Conservation (phyloP, 164 flowering plant species). For the Protea cynaroides region DNA sequence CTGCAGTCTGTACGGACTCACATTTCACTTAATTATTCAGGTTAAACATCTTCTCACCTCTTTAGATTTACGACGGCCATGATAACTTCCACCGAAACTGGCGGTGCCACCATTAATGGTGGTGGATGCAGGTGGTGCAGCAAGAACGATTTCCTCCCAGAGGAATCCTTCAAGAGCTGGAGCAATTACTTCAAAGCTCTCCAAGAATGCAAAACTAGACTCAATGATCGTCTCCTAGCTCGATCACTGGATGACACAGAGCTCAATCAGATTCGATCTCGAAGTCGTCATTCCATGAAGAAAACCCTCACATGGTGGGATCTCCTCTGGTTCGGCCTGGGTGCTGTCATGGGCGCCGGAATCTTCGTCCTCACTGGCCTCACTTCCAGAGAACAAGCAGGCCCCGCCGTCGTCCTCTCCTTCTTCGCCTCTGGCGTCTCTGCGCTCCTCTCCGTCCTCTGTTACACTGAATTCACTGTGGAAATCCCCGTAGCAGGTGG, state of each 20-base stretch:
- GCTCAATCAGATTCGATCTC: slow-evolving; percentile 26
- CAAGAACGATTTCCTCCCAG: slow-evolving; percentile 42
- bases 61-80: too few relatives aligned
- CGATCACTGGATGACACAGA: slow-evolving; percentile 34
- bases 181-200: slow-evolving; percentile 27
- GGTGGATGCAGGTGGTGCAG: slow-evolving; percentile 20
- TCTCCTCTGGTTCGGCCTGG: slow-evolving; percentile 46
- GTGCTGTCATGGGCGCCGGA: slow-evolving; percentile 48
- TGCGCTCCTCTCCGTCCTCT: neutral
- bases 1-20: too few relatives aligned
- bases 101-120: neutral
- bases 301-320: slow-evolving; percentile 45
- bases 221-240: slow-evolving; percentile 27
- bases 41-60: too few relatives aligned
- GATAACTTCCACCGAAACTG: neutral
- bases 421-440: neutral
- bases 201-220: slow-evolving; percentile 22
- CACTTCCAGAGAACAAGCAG: slow-evolving; percentile 27
- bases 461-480: neutral
- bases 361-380: slow-evolving; percentile 47
- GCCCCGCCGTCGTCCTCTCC: slow-evolving; percentile 39
- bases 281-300: slow-evolving; percentile 41
- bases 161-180: slow-evolving; percentile 38
- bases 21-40: too few relatives aligned
- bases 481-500: slow-evolving; percentile 19